Evolutionary conservation across 2,329 filamentous ascomycete species (phyloP), one percentile per base, ranked within the genome.

Genomic region (Acephala macrosclerotiorum): DNA sequence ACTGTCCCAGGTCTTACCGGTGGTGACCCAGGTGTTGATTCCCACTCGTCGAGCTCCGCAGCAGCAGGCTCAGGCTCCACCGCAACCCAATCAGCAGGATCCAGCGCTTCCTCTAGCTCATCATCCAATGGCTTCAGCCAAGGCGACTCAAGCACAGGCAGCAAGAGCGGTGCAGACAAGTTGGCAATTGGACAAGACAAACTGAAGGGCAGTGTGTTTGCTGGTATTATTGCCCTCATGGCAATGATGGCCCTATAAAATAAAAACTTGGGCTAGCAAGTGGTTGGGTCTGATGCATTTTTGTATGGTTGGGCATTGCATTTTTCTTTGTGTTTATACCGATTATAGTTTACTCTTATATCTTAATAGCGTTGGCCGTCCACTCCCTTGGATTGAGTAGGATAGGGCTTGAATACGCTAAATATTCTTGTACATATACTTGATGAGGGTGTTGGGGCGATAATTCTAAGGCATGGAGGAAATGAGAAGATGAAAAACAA

Each of bases 1-100:
- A 84, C 83, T 56, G 82, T 89, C 29, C 87, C 87, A 29, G 87
- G 86, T 76, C 79, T 87, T 33, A 82, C 80, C 56, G 84, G 84
- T 51, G 80, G 79, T 33, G 83, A 84, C 22, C 80, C 81, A 47
- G 80, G 81, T 57, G 61, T 69, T 18, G 58, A 69, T 22, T 51
- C 38, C 35, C 66, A 69, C 29, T 8, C 55, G 18, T 60, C 60
- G 12, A 61, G 68, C 38, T 70, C 72, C 45, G 66, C 72, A 66
- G 70, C 60, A 9, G 47, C 65, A 12, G 76, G 76, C 51, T 77
- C 62, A 56, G 59, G 77, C 58, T 72, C 76, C 64, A 29, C 69
- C 42, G 67, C 70, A 62, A 70, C 70, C 26, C 70, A 72, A 20
- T 49, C 63, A 14, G 66, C 68, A 36, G 55, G 38, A 36, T 11